These are phyloP conservation scores for Candida verbasci DNA, from an alignment of 805 yeast genomes.

Conservation along the genomic window DNA sequence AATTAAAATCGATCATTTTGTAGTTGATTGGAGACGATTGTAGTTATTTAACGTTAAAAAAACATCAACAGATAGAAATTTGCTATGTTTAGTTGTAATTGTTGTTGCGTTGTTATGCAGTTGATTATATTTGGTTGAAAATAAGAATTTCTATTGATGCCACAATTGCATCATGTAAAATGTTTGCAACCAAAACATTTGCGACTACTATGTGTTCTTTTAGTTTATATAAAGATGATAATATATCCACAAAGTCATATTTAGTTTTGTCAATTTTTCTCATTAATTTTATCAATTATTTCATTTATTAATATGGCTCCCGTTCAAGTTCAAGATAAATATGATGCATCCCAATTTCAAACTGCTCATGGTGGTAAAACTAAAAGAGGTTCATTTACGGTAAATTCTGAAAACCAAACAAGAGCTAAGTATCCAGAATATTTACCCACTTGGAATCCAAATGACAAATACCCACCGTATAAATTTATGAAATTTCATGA, in stretches of 20 bases:
- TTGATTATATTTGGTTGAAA: no score
- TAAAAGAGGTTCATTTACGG: constrained; percentile 22
- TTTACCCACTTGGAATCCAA: constrained; percentile 33
- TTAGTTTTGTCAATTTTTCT: no score
- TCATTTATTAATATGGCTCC: no score
- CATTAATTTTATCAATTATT: background rate
- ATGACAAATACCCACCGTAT: constrained; percentile 24
- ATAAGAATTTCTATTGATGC: background rate
- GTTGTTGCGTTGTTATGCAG: no score
- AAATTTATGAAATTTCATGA: constrained; percentile 23
- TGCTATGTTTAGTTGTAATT: background rate
- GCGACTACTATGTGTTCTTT: no score
- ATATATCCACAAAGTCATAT: no score
- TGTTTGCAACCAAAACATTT: constrained; percentile 3
- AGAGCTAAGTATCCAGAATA: constrained; percentile 22
- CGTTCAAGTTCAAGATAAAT: constrained; percentile 14
- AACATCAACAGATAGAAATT: background rate
- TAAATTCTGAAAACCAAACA: constrained; percentile 18
- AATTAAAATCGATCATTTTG: no score
- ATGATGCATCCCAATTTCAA: constrained; percentile 22
- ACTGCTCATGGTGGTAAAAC: constrained; percentile 16
- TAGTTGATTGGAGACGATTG: no score
- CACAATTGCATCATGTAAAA: constrained; percentile 3
- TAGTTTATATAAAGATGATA: no score
- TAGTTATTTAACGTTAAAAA: no score